Evolutionary conservation across 2,329 filamentous ascomycete genomes (phyloP).

Genomic region (Botryotinia convoluta): DNA sequence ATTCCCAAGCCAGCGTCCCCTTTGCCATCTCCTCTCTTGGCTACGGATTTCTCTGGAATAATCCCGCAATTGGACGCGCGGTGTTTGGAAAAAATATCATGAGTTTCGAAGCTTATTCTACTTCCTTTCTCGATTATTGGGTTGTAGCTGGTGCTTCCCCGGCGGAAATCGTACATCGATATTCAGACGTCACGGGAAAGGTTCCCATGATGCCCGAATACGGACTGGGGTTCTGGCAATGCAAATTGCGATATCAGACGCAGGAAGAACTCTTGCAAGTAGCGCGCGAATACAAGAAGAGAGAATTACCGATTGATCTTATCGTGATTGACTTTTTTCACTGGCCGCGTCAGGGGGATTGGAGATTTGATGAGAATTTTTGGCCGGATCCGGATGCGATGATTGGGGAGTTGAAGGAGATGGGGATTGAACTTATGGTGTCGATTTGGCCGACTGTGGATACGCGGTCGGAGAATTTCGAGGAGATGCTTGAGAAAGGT

Average conservation of each 20-base stretch:
- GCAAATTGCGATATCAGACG: slow-evolving; percentile 63
- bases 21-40: slow-evolving; percentile 59
- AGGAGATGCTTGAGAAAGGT: slow-evolving; percentile 60
- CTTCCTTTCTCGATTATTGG: slow-evolving; percentile 61
- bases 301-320: slow-evolving; percentile 57
- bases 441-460: slow-evolving; percentile 69
- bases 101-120: slow-evolving; percentile 59
- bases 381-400: slow-evolving; percentile 66
- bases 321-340: slow-evolving; percentile 70
- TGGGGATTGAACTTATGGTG: slow-evolving; percentile 65
- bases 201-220: slow-evolving; percentile 69
- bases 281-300: slow-evolving; percentile 56
- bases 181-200: slow-evolving; percentile 55
- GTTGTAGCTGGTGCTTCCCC: slow-evolving; percentile 57
- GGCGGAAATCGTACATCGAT: slow-evolving; percentile 53
- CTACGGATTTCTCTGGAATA: slow-evolving; percentile 67
- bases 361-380: slow-evolving; percentile 62
- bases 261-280: slow-evolving; percentile 61
- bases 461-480: slow-evolving; percentile 55
- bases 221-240: slow-evolving; percentile 67
- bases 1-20: slow-evolving; percentile 64
- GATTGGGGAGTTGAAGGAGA: slow-evolving; percentile 56
- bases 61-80: slow-evolving; percentile 58
- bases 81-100: slow-evolving; percentile 60
- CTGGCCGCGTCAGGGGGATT: slow-evolving; percentile 65